Evolutionary conservation across 768 basidiomycete genomes (phyloP).

Genomic region (Boletus pseudo-olivaceus): DNA sequence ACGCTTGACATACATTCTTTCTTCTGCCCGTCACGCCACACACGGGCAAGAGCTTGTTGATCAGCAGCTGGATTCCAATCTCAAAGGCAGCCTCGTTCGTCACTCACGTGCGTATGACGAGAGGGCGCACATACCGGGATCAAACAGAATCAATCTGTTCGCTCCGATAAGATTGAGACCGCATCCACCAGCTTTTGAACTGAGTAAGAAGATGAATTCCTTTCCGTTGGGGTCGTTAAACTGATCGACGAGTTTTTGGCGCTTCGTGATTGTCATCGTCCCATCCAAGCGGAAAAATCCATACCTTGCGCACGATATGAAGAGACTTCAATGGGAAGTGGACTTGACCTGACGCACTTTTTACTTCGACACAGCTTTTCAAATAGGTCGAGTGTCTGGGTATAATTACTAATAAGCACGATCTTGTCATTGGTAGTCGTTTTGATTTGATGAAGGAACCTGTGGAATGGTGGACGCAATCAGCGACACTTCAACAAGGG

Average conservation of each 20-base stretch:
- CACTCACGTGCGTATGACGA: not conserved
- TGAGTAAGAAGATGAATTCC: conserved; percentile 91
- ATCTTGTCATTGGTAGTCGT: conserved; percentile 90
- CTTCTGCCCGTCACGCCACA: conserved; percentile 99
- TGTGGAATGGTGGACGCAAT: conserved; percentile 26
- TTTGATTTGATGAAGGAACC: conserved; percentile 81
- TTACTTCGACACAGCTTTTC: conserved; percentile 84
- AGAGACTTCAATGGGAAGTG: not conserved
- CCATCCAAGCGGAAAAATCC: conserved; percentile 91
- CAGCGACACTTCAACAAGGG: not conserved
- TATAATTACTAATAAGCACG: conserved; percentile 95
- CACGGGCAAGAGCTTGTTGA: conserved; percentile 96
- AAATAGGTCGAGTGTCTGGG: conserved; percentile 90
- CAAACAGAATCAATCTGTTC: conserved; percentile 92
- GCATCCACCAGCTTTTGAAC: conserved; percentile 94
- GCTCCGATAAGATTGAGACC: conserved; percentile 97
- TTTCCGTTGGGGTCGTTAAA: conserved; percentile 93
- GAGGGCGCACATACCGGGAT: conserved; percentile 62
- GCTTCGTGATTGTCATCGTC: conserved; percentile 87
- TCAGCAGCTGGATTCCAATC: conserved; percentile 99
- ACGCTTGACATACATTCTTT: conserved; percentile 78
- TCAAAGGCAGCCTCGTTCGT: conserved; percentile 26
- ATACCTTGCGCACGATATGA: conserved; percentile 52
- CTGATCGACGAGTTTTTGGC: conserved; percentile 93
- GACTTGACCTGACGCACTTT: conserved; percentile 47